These are phyloP conservation scores for Waitea zeae DNA, from an alignment of 1,284 basidiomycete genomes.

Conservation along the genomic window DNA sequence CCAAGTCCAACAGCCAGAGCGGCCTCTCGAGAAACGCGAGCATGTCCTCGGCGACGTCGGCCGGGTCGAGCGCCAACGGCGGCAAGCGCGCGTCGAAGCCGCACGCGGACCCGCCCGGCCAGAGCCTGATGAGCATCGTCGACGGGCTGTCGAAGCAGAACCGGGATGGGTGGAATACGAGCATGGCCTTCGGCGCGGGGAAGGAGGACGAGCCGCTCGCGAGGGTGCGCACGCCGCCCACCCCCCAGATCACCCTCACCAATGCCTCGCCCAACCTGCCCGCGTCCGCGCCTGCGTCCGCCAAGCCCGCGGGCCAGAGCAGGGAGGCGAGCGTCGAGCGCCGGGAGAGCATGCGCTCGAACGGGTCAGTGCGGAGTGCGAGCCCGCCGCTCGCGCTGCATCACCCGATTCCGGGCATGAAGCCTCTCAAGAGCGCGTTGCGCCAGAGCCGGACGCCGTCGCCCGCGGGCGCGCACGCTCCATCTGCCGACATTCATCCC, in stretches of 20 bases:
- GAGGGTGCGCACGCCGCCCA: background rate
- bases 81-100: background rate
- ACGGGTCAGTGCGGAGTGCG: no score
- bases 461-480: no score
- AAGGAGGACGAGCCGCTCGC: background rate
- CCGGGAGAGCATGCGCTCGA: no score
- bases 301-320: no score
- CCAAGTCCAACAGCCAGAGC: background rate
- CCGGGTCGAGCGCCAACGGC: background rate
- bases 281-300: no score
- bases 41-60: background rate
- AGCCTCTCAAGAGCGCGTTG: background rate
- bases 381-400: no score
- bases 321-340: no score
- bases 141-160: slow-evolving; percentile 35
- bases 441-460: background rate
- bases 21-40: background rate
- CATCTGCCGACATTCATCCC: background rate
- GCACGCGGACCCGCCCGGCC: slow-evolving; percentile 6
- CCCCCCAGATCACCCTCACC: background rate
- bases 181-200: slow-evolving; percentile 4
- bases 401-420: slow-evolving; percentile 1
- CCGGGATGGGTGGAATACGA: slow-evolving; percentile 5
- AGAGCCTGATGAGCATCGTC: slow-evolving; percentile 50
- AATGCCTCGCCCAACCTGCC: no score